phyloP scores from a whole-genome alignment of 2,329 filamentous ascomycete genomes.

The Thielaviopsis populi region DNA sequence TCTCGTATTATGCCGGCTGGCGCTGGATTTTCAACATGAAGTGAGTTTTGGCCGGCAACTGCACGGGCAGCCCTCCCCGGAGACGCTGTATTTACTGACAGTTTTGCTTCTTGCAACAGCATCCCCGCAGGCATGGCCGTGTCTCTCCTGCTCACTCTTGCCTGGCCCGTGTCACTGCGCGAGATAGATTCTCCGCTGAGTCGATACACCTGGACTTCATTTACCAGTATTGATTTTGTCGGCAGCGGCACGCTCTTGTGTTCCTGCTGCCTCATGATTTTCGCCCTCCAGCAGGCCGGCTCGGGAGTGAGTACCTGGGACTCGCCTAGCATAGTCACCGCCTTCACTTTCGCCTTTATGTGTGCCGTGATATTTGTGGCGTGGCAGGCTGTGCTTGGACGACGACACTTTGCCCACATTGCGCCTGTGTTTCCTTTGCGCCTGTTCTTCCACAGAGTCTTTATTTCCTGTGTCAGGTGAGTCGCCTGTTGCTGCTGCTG shows the following conservation, averaged over 20 bases:
- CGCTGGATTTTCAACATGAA: conserved; percentile 48
- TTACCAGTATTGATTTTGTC: conserved; percentile 37
- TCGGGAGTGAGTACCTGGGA: conserved; percentile 37
- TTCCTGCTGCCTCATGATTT: conserved; percentile 39
- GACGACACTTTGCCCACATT: conserved; percentile 26
- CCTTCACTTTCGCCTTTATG: conserved; percentile 33
- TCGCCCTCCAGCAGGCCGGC: conserved; percentile 42
- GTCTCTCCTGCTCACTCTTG: conserved; percentile 27
- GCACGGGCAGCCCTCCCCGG: not conserved
- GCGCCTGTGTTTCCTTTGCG: conserved; percentile 42
- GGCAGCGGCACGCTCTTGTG: conserved; percentile 36
- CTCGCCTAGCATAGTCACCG: conserved; percentile 34
- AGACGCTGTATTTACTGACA: conserved; percentile 8
- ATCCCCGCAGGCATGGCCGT: conserved; percentile 33
- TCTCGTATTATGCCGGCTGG: conserved; percentile 40
- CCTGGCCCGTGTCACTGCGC: conserved; percentile 14
- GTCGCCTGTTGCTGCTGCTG: conserved; percentile 18
- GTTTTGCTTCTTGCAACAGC: conserved; percentile 22
- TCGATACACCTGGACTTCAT: conserved; percentile 26
- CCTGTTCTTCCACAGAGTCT: conserved; percentile 34
- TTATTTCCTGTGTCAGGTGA: conserved; percentile 36
- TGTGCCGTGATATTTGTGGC: conserved; percentile 34
- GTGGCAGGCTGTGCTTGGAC: conserved; percentile 36
- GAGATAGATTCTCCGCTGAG: conserved; percentile 8
- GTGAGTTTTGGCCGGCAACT: conserved; percentile 25